These are phyloP conservation scores for Lactuca sativa DNA, from an alignment of 129 eudicot species.

Conservation along the genomic window DNA sequence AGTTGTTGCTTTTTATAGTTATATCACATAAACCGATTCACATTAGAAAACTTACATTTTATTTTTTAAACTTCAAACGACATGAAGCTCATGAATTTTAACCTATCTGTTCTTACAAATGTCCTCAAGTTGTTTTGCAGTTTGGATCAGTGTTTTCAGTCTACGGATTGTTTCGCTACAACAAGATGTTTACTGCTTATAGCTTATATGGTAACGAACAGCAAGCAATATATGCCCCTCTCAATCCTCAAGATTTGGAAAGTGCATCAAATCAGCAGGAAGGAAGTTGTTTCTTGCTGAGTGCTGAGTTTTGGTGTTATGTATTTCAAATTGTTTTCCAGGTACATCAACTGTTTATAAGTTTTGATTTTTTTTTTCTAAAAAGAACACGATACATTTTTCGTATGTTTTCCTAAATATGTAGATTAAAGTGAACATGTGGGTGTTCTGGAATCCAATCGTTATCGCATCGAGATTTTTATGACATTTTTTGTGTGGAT, in stretches of 20 bases:
- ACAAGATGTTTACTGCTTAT: constrained; percentile 24
- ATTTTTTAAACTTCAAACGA: constrained; percentile 1
- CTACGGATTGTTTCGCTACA: constrained; percentile 51
- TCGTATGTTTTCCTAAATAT: neutral
- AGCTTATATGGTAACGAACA: constrained; percentile 36
- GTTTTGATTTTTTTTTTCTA: constrained; percentile 5
- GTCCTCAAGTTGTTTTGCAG: constrained; percentile 43
- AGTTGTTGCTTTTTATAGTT: constrained; percentile 10
- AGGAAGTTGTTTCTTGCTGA: constrained; percentile 25
- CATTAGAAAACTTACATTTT: neutral
- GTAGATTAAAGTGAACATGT: neutral
- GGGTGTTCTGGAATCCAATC: neutral
- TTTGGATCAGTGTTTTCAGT: constrained; percentile 67
- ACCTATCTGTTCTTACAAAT: constrained; percentile 28
- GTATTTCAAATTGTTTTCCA: constrained; percentile 63
- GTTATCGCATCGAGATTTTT: neutral
- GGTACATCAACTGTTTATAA: constrained; percentile 33
- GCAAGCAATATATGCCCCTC: constrained; percentile 50
- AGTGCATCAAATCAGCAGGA: constrained; percentile 30
- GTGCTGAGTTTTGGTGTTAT: constrained; percentile 45
- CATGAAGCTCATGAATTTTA: constrained; percentile 21
- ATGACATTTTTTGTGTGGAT: too few species aligned
- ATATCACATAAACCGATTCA: neutral
- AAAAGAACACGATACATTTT: neutral
- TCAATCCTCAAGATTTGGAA: constrained; percentile 32